Conservation (phyloP, 768 basidiomycete species). For the Calocera viscosa region DNA sequence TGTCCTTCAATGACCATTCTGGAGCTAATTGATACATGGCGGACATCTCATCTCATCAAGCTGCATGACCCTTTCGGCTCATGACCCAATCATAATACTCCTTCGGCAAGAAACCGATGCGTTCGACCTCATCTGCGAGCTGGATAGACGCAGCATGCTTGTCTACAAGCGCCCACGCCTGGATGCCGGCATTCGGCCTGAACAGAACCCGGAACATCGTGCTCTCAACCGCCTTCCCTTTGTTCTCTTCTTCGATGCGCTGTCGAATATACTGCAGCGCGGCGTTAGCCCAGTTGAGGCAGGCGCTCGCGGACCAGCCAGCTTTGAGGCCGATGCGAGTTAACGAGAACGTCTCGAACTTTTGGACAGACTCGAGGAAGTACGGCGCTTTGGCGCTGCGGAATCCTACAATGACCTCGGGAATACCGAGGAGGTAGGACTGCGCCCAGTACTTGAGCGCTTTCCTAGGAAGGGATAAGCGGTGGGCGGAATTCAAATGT, state of each 20-base stretch:
- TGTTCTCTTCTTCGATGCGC: constrained; percentile 11
- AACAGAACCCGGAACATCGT: constrained; percentile 66
- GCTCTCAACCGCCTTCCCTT: constrained; percentile 14
- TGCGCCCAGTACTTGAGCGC: constrained; percentile 88
- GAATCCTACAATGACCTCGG: constrained; percentile 79
- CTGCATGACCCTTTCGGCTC: not conserved
- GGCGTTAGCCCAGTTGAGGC: constrained; percentile 58
- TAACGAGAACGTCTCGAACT: constrained; percentile 66
- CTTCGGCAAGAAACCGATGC: constrained; percentile 64
- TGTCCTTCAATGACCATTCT: too few species aligned
- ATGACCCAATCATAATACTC: not conserved
- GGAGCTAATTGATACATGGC: too few species aligned
- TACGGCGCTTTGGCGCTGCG: constrained; percentile 58
- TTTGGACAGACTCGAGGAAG: constrained; percentile 44
- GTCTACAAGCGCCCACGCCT: constrained; percentile 37
- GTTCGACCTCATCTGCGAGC: constrained; percentile 43
- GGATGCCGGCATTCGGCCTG: constrained; percentile 45
- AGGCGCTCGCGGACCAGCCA: constrained; percentile 65
- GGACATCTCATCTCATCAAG: not conserved
- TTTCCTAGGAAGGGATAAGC: constrained; percentile 39
- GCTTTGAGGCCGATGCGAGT: constrained; percentile 61
- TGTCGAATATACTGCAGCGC: constrained; percentile 44
- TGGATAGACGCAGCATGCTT: constrained; percentile 44
- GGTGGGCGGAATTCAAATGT: not conserved
- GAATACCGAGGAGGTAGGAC: constrained; percentile 84